Percentiles rank a stretch among this genome's conserved stretches.
Conservation (phyloP, 192 early-diverging fungal species). For the Entomortierella parvispora region DNA sequence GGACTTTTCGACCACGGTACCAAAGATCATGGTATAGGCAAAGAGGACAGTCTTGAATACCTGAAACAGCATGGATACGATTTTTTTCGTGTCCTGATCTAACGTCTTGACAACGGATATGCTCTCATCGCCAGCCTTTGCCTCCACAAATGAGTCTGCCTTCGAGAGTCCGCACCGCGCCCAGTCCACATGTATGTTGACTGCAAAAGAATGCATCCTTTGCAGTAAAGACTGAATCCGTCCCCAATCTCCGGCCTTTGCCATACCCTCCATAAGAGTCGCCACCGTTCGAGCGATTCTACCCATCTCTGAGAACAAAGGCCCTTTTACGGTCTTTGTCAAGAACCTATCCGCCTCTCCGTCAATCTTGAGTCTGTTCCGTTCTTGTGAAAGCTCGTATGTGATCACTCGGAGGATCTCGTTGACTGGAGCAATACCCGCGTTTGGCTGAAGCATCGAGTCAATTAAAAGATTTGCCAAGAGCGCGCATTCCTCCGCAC, state of each 20-base stretch:
- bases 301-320: slow-evolving; percentile 46
- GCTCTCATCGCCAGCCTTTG: background rate
- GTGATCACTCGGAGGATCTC: slow-evolving; percentile 34
- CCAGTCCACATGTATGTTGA: slow-evolving; percentile 48
- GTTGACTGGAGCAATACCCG: slow-evolving; percentile 29
- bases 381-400: slow-evolving; percentile 20
- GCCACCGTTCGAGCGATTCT: slow-evolving; percentile 38
- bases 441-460: slow-evolving; percentile 31
- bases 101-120: background rate
- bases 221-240: slow-evolving; percentile 14
- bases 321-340: slow-evolving; percentile 25
- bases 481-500: slow-evolving; percentile 9
- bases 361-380: background rate
- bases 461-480: slow-evolving; percentile 28
- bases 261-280: slow-evolving; percentile 24
- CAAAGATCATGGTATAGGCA: slow-evolving; percentile 61
- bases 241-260: slow-evolving; percentile 3
- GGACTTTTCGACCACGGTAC: slow-evolving; percentile 46
- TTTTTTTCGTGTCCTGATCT: slow-evolving; percentile 33
- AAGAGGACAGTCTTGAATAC: slow-evolving; percentile 61
- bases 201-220: slow-evolving; percentile 33
- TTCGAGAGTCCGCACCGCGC: slow-evolving; percentile 25
- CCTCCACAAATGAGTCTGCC: slow-evolving; percentile 25
- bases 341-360: slow-evolving; percentile 19
- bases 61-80: slow-evolving; percentile 49